These are phyloP conservation scores for Stereocaulon alpinum DNA, from an alignment of 495 filamentous ascomycete species.

Conservation along the genomic window DNA sequence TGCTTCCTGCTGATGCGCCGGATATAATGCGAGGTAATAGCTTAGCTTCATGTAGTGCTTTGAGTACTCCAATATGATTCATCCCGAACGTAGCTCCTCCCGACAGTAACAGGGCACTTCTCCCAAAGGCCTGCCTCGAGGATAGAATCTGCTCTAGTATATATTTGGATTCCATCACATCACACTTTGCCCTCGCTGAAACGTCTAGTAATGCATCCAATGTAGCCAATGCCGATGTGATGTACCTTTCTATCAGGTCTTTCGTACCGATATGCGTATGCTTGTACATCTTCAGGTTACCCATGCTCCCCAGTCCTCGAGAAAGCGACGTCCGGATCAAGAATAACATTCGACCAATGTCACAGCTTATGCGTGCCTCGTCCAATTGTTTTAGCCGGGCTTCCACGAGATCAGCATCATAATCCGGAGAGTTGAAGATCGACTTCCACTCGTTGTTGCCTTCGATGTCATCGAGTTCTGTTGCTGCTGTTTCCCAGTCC, in stretches of 20 bases:
- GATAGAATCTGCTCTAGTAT: constrained; percentile 66
- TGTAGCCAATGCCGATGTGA: constrained; percentile 62
- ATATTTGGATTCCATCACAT: constrained; percentile 50
- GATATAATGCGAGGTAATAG: constrained; percentile 87
- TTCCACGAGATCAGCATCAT: constrained; percentile 57
- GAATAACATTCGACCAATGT: constrained; percentile 67
- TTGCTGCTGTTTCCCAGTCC: constrained; percentile 59
- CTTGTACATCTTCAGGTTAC: constrained; percentile 68
- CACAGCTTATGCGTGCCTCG: constrained; percentile 60
- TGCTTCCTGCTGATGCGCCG: constrained; percentile 88
- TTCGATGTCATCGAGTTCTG: constrained; percentile 71
- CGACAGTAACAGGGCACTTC: constrained; percentile 77
- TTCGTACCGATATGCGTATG: constrained; percentile 85
- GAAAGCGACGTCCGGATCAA: constrained; percentile 72
- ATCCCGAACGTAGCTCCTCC: constrained; percentile 93
- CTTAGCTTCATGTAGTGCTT: constrained; percentile 63
- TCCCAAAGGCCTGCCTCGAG: constrained; percentile 76
- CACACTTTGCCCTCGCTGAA: constrained; percentile 43
- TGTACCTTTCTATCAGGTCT: constrained; percentile 74
- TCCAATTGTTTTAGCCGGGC: constrained; percentile 62
- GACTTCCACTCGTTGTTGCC: constrained; percentile 75
- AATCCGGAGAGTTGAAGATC: constrained; percentile 54
- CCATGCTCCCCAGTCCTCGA: constrained; percentile 77
- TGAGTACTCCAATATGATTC: constrained; percentile 92
- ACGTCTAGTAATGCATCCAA: constrained; percentile 59